Evolutionary conservation across 169 alveolate species (phyloP).

Genomic region (Plasmodium sp.): DNA sequence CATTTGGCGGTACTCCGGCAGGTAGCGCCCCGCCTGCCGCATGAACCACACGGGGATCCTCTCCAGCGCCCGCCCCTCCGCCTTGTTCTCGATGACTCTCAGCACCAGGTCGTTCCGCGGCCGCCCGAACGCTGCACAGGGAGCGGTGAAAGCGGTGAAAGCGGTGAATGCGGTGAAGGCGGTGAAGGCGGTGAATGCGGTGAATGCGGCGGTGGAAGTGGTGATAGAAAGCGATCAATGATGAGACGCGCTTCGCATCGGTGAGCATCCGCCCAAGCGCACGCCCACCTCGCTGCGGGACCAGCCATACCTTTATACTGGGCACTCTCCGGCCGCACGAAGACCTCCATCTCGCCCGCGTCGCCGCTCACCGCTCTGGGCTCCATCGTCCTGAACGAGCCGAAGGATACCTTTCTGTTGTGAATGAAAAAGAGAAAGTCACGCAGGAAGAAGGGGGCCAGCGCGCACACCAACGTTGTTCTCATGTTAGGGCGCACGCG

Average conservation of each 20-base stretch:
- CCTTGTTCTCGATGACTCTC: constrained; percentile 50
- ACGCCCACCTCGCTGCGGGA: background rate
- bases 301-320: constrained; percentile 11
- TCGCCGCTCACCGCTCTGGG: background rate
- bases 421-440: background rate
- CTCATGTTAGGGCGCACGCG: background rate
- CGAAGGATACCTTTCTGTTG: background rate
- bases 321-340: constrained; percentile 13
- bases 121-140: constrained; percentile 11
- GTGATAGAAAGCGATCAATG: background rate
- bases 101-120: constrained; percentile 37
- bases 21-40: constrained; percentile 91
- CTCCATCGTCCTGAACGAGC: background rate
- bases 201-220: background rate
- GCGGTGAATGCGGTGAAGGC: too few relatives aligned
- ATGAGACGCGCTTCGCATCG: background rate
- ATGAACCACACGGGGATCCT: constrained; percentile 88
- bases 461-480: background rate
- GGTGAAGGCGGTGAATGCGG: too few relatives aligned
- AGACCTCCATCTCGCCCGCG: constrained; percentile 7
- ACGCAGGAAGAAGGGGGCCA: background rate
- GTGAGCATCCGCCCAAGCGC: background rate
- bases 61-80: constrained; percentile 65
- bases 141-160: background rate
- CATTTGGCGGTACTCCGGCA: constrained; percentile 84